Conservation (phyloP, 1,284 basidiomycete species). For the Neotropicomus parvogracilis region DNA sequence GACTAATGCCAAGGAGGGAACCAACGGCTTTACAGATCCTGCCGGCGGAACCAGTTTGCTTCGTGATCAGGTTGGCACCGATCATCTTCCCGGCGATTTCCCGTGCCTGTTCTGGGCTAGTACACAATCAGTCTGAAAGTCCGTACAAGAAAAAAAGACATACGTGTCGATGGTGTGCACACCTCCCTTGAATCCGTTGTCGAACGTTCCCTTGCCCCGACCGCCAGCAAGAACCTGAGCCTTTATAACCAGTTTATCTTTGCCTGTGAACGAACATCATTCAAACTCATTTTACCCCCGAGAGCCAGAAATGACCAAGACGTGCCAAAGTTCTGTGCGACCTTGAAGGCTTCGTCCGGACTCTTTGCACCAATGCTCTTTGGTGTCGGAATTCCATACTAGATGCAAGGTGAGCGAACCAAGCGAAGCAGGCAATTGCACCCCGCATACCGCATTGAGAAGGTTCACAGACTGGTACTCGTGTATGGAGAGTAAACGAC, state of each 20-base stretch:
- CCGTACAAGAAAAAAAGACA: slow-evolving; percentile 22
- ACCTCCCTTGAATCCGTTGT: slow-evolving; percentile 95
- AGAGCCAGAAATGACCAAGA: slow-evolving; percentile 3
- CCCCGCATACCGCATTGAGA: slow-evolving; percentile 75
- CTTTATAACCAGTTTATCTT: slow-evolving; percentile 85
- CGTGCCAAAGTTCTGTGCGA: slow-evolving; percentile 84
- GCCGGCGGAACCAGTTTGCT: slow-evolving; percentile 94
- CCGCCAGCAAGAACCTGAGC: slow-evolving; percentile 99
- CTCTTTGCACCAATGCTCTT: slow-evolving; percentile 87
- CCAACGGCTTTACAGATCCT: slow-evolving; percentile 91
- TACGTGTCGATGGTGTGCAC: slow-evolving; percentile 93
- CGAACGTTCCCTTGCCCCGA: slow-evolving; percentile 97
- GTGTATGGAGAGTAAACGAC: slow-evolving; percentile 94
- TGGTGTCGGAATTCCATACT: slow-evolving; percentile 98
- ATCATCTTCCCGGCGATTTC: slow-evolving; percentile 93
- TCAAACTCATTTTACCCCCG: neutral
- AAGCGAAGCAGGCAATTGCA: slow-evolving; percentile 9
- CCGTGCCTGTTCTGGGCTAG: slow-evolving; percentile 84
- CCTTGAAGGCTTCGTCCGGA: slow-evolving; percentile 86
- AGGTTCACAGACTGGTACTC: slow-evolving; percentile 97
- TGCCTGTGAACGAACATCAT: slow-evolving; percentile 41
- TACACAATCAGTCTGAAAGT: slow-evolving; percentile 6
- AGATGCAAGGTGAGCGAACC: slow-evolving; percentile 3
- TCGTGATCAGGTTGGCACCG: slow-evolving; percentile 94
- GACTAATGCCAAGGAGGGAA: slow-evolving; percentile 19